Evolutionary conservation across 345 rosid species (phyloP).

Genomic region (Syzygium oleosum): DNA sequence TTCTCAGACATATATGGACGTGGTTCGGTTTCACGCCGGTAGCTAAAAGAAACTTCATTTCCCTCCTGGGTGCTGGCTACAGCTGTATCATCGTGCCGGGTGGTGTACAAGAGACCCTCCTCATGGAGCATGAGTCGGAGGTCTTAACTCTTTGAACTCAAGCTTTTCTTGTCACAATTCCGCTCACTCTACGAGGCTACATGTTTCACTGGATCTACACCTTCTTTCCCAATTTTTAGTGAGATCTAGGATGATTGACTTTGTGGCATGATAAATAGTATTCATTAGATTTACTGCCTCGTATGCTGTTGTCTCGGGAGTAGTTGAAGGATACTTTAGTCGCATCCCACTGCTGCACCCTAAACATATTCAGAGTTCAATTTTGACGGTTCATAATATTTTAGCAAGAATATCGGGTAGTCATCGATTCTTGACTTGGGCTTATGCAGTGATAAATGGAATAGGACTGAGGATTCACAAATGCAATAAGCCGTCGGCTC

Average conservation of each 20-base stretch:
- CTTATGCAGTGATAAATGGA: not conserved
- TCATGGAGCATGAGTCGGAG: constrained; percentile 66
- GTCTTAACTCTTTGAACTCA: constrained; percentile 10
- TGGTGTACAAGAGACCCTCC: constrained; percentile 77
- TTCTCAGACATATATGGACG: constrained; percentile 88
- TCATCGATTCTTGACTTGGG: not conserved
- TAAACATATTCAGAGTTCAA: not conserved
- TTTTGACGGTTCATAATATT: not conserved
- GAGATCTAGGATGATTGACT: not conserved
- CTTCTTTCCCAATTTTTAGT: not conserved
- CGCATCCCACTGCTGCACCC: not conserved
- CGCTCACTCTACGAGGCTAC: not conserved
- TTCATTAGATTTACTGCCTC: not conserved
- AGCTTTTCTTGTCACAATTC: not conserved
- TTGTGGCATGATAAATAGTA: not conserved
- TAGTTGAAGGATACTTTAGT: not conserved
- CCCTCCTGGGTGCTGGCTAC: constrained; percentile 59
- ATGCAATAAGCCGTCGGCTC: not conserved
- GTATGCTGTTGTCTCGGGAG: not conserved
- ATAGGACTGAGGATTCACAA: not conserved
- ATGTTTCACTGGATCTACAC: not conserved
- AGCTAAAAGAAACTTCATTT: constrained; percentile 51
- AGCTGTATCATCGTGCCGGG: constrained; percentile 83
- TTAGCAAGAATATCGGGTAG: not conserved
- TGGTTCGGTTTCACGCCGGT: constrained; percentile 85